These are phyloP conservation scores for Populus ilicifolia DNA, from an alignment of 345 rosid species.

Conservation along the genomic window DNA sequence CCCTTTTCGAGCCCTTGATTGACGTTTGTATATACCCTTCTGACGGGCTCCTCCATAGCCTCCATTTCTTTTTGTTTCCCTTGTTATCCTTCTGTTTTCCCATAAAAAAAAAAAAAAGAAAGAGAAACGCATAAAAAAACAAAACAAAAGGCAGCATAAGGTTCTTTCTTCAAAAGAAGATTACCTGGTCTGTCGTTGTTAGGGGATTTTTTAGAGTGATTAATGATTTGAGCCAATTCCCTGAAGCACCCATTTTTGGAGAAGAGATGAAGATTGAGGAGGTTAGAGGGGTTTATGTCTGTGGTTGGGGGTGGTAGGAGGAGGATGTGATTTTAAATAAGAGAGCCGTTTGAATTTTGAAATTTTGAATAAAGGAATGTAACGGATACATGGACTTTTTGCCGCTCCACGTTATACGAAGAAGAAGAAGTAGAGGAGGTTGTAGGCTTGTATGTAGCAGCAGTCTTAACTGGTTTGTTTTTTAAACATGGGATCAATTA, in stretches of 20 bases:
- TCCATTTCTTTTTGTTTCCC: constrained; percentile 73
- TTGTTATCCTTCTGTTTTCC: constrained; percentile 40
- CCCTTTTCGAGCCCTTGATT: constrained; percentile 43
- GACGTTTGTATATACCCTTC: constrained; percentile 47
- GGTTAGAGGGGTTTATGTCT: background rate
- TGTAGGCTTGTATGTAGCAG: background rate
- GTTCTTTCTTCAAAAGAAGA: background rate
- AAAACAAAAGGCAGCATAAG: background rate
- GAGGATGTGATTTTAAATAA: background rate
- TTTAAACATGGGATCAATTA: too few relatives aligned
- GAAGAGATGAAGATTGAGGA: background rate
- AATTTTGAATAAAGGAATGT: constrained; percentile 28
- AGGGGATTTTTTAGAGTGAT: constrained; percentile 42
- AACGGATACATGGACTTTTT: constrained; percentile 31
- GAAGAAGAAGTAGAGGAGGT: too few relatives aligned
- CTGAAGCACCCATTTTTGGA: constrained; percentile 58
- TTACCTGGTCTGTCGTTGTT: constrained; percentile 40
- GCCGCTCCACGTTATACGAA: background rate
- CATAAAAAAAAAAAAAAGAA: constrained; percentile 18
- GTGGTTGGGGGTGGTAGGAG: background rate
- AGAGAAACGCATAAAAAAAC: background rate
- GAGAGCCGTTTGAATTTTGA: constrained; percentile 46
- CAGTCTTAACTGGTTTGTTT: too few relatives aligned
- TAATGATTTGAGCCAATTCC: constrained; percentile 71
- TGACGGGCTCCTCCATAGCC: constrained; percentile 84